Base-by-base conservation (phyloP, 441 rosid genomes). In the Kokia cookei region DNA sequence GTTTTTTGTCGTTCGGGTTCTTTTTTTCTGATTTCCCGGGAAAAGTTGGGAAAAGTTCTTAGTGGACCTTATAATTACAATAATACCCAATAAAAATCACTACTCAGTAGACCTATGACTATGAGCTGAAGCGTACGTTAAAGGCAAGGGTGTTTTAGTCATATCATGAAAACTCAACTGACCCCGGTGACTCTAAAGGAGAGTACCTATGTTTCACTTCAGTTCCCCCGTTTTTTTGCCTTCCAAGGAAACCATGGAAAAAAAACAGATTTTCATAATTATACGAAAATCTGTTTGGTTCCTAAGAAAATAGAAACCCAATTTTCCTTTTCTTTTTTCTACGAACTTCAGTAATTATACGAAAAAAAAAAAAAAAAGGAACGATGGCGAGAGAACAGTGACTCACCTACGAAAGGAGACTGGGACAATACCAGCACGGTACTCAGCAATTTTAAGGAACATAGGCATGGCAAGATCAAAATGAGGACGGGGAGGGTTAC, bases 381-480 rank as follows among this genome's bases (percentile, higher is more conserved):
- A 37, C 8, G 15, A 50, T 50, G 54, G 54, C 17, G 54, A 15
- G 19, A 50, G n/a, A 15, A 2, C 40, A 35, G 40, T 5, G 42
- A 43, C 80, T 69, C 35, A 87, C 93, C 93, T 78, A 71, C 93
- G 90, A 72, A 75, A 89, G 26, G 82, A 43, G 73, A 89, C 89
- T 2, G 93, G 93, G 69, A 89, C 93, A 11, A 89, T 89, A 22
- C 93, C 93, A 5, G 93, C 93, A 1, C 75, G 81, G 73, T 87
- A 89, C 76, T 89, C 79, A 53, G 93, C 93, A 66, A 89, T 77
- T 65, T 87, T 66, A 2, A 89, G 86, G 79, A 89, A 89, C 87
- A 86, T 81, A 64, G 93, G 93, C 93, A 89, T 87, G 55, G 93
- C 91, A n/a, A 89, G 88, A 68, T 89, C 93, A 80, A 89, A 89